Percentiles rank a stretch among this genome's conserved stretches.
Conservation (phyloP, 208 protist species). For the Balamuthia mandrillaris region DNA sequence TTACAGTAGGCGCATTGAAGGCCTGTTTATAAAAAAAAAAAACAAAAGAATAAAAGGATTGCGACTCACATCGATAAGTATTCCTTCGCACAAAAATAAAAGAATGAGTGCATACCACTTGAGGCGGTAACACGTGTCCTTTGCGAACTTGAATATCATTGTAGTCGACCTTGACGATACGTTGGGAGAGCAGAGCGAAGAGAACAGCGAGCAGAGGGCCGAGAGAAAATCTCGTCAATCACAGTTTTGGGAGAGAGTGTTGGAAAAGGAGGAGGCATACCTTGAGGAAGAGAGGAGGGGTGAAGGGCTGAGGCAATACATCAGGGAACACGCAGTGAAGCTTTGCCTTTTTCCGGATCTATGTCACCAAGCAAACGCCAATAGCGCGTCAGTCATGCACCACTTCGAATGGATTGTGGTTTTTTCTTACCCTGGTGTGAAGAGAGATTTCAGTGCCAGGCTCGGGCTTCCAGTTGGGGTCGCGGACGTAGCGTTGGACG, state of each 20-base stretch:
- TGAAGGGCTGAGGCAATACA: neutral
- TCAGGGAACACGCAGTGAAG: neutral
- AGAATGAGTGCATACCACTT: neutral
- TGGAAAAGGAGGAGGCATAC: neutral
- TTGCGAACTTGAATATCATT: neutral
- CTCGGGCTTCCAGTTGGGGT: conserved; percentile 8
- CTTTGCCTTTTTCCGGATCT: conserved; percentile 12
- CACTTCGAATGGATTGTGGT: neutral
- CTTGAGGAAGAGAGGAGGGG: neutral
- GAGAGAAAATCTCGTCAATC: neutral
- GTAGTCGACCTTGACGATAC: neutral
- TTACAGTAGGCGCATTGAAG: neutral
- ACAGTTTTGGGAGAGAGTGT: neutral
- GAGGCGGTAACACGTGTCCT: neutral
- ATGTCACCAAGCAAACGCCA: neutral
- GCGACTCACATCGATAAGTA: too few species aligned
- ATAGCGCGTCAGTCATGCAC: neutral
- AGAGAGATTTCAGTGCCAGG: neutral
- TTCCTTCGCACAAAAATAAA: too few species aligned
- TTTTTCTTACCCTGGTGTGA: neutral
- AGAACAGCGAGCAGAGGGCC: neutral
- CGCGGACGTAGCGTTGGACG: too few species aligned
- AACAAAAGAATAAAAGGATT: neutral
- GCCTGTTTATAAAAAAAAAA: neutral
- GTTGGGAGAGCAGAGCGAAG: neutral